phyloP scores from a whole-genome alignment of 257 asterid genomes.

The Solanum ossicruentum region DNA sequence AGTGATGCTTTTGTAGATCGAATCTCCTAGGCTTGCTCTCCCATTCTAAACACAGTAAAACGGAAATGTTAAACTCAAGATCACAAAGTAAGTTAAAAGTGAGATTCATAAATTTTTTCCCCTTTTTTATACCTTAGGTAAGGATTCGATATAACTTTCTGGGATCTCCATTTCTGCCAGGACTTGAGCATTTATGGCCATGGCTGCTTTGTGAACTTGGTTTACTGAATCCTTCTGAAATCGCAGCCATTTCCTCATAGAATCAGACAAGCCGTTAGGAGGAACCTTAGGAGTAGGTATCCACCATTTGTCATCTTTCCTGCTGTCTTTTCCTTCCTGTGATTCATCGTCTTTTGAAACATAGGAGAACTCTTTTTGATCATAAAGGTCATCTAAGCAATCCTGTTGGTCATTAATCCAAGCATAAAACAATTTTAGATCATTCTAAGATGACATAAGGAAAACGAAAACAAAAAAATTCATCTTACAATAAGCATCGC shows the following conservation, averaged over 20 bases:
- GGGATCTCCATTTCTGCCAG: constrained; percentile 73
- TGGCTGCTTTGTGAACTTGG: constrained; percentile 88
- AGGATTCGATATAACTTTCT: constrained; percentile 68
- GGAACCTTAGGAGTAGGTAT: constrained; percentile 83
- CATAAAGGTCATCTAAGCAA: constrained; percentile 73
- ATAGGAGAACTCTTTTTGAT: constrained; percentile 62
- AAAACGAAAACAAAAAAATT: background rate
- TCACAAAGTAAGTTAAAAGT: background rate
- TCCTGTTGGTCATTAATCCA: constrained; percentile 33
- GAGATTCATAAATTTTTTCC: background rate
- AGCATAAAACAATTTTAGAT: background rate
- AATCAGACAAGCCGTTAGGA: constrained; percentile 53
- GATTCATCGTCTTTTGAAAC: constrained; percentile 29
- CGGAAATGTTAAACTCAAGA: background rate
- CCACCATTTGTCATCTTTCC: constrained; percentile 83
- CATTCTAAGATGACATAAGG: background rate
- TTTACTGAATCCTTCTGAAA: constrained; percentile 71
- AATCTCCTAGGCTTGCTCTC: constrained; percentile 77
- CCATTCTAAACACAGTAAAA: constrained; percentile 43
- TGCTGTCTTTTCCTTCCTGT: constrained; percentile 9
- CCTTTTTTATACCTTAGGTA: constrained; percentile 57
- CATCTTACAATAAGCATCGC: constrained; percentile 64
- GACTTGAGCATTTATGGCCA: constrained; percentile 76
- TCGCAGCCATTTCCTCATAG: constrained; percentile 58
- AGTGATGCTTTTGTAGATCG: constrained; percentile 65